A percentile compares a stretch with the other conserved stretches of the same genome.
Conservation (phyloP, 2,329 filamentous ascomycete genomes). For the Rutstroemia sp. region DNA sequence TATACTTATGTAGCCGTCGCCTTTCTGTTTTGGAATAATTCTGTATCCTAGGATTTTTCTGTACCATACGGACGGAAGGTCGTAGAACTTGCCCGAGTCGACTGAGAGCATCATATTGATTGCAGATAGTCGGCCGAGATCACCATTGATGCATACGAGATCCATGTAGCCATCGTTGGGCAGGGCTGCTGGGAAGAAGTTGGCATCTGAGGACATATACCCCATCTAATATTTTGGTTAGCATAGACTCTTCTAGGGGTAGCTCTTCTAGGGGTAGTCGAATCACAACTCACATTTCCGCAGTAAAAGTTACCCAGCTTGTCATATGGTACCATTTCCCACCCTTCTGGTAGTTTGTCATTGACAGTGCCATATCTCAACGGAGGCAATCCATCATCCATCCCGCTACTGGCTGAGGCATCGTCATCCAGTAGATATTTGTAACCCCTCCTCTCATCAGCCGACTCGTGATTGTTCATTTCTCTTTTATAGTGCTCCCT, state of each 20-base stretch:
- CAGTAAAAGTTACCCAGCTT: conserved; percentile 88
- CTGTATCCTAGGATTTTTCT: conserved; percentile 83
- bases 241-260: neutral
- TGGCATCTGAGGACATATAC: conserved; percentile 78
- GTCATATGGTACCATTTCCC: conserved; percentile 66
- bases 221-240: conserved; percentile 54
- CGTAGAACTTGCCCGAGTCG: conserved; percentile 69
- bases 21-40: conserved; percentile 65
- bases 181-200: conserved; percentile 80
- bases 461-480: conserved; percentile 27
- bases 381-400: conserved; percentile 53
- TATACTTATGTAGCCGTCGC: conserved; percentile 82
- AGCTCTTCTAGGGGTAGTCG: too few species aligned
- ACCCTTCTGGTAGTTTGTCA: conserved; percentile 68
- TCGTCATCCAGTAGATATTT: conserved; percentile 28
- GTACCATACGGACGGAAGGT: conserved; percentile 70
- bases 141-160: conserved; percentile 71
- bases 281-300: conserved; percentile 59
- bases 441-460: conserved; percentile 25
- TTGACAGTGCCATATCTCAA: conserved; percentile 74
- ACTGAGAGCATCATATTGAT: conserved; percentile 65
- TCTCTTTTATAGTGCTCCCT: conserved; percentile 61
- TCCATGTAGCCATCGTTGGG: conserved; percentile 83
- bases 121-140: conserved; percentile 58
- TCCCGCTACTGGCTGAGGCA: conserved; percentile 25